phyloP scores from a whole-genome alignment of 1,139 yeast species.

The Yamadazyma diddensiae region DNA sequence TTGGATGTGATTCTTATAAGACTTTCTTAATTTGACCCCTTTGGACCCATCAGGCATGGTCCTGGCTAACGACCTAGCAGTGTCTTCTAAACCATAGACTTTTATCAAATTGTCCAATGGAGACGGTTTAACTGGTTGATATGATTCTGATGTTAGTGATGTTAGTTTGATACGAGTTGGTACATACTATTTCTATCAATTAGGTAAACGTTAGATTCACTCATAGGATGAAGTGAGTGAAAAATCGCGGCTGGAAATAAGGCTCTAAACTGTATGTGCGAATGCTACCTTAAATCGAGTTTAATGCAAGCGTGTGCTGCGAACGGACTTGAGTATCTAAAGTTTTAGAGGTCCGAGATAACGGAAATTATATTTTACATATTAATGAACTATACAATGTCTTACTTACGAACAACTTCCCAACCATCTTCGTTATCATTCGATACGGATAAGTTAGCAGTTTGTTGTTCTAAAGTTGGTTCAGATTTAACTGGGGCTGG shows the following conservation, averaged over 20 bases:
- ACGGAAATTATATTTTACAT: constrained; percentile 3
- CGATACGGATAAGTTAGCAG: constrained; percentile 41
- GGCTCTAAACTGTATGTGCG: no score
- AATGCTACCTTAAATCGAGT: no score
- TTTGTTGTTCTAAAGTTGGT: constrained; percentile 35
- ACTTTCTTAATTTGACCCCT: constrained; percentile 87
- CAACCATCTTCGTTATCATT: constrained; percentile 41
- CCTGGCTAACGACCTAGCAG: constrained; percentile 81
- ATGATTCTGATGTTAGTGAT: constrained; percentile 14
- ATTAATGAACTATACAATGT: background rate
- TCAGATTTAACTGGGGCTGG: constrained; percentile 13
- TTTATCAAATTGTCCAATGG: constrained; percentile 69
- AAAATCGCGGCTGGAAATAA: no score
- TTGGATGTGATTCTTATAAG: constrained; percentile 85
- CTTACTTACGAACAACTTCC: constrained; percentile 57
- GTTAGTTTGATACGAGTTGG: no score
- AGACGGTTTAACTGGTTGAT: constrained; percentile 45
- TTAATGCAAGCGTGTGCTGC: no score
- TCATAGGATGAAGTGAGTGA: no score
- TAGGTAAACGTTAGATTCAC: constrained; percentile 11
- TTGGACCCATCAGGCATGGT: constrained; percentile 86
- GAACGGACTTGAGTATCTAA: no score
- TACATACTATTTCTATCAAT: constrained; percentile 14
- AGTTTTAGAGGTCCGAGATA: no score
- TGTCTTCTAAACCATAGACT: constrained; percentile 61